Percentiles rank a stretch among this genome's conserved stretches.
These are phyloP conservation scores for Ustilaginoidea virens DNA, from an alignment of 2,329 filamentous ascomycete species.

Conservation along the genomic window DNA sequence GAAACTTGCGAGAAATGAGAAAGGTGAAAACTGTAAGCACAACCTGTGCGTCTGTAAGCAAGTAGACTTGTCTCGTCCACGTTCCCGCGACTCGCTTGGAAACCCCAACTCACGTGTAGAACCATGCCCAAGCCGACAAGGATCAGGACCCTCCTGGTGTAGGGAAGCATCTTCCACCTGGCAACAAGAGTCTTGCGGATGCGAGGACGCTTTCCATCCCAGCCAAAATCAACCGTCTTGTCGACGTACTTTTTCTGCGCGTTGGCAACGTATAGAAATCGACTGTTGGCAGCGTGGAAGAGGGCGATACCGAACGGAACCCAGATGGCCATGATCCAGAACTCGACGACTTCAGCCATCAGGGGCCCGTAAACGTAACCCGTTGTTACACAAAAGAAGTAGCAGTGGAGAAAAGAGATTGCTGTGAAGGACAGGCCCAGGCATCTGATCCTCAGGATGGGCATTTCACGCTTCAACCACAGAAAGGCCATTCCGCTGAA, in stretches of 20 bases:
- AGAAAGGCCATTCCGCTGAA: constrained; percentile 24
- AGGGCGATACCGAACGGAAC: constrained; percentile 49
- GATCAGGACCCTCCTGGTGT: constrained; percentile 31
- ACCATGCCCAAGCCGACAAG: constrained; percentile 38
- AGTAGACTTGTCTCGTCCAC: neutral
- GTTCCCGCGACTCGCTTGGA: too few species aligned
- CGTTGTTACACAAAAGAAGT: constrained; percentile 25
- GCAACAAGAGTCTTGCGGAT: constrained; percentile 15
- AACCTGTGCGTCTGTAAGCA: constrained; percentile 25
- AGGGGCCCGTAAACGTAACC: constrained; percentile 23
- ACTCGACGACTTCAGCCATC: constrained; percentile 38
- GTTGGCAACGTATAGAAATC: constrained; percentile 42
- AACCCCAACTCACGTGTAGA: constrained; percentile 33
- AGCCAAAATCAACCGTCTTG: constrained; percentile 4
- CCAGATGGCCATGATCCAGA: constrained; percentile 52
- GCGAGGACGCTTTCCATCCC: constrained; percentile 5
- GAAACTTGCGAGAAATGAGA: constrained; percentile 50
- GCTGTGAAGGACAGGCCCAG: constrained; percentile 24
- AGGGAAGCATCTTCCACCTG: constrained; percentile 24
- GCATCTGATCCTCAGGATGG: constrained; percentile 24
- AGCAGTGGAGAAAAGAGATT: constrained; percentile 24
- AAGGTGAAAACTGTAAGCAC: constrained; percentile 43
- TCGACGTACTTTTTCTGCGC: constrained; percentile 30
- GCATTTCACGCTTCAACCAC: constrained; percentile 22
- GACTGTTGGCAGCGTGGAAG: constrained; percentile 48